Evolutionary conservation across 2,329 filamentous ascomycete species (phyloP), one percentile per base, ranked within the genome.

Genomic region (Pseudopyricularia cyperi): DNA sequence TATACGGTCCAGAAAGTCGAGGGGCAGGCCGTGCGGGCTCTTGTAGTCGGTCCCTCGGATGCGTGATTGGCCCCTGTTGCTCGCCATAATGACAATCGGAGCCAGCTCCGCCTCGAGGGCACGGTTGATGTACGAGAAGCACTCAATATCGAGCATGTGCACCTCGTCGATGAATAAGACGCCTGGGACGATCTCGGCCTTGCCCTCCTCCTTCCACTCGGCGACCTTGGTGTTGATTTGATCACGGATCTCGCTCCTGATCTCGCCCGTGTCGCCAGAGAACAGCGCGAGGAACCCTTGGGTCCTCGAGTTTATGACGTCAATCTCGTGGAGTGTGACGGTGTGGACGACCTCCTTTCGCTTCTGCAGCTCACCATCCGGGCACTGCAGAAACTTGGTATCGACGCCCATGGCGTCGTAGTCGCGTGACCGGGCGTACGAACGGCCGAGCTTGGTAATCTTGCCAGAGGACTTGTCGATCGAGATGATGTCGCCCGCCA

Each of bases 401-500:
- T 98, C 93, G 48, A 89, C 88, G 47, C 93, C 93, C 90, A 98
- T 97, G 50, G 93, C 93, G 70, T 98, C 93, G 76, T 98, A 98
- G 70, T 98, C 93, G 66, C 93, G 82, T 55, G 90, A 95, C 58
- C 91, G 83, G 19, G 93, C 90, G 68, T 93, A 98, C 30, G 89
- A 96, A 52, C 93, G 84, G 53, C 93, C 93, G 22, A 98, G 80
- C 71, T 97, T 98, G 52, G 89, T 95, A 66, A 98, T 97, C 70
- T 96, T 95, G 58, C 93, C 93, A 2, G 89, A 95, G 0, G 91
- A 90, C 73, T 98, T 98, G 75, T 98, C 93, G 61, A 98, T 97
- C 53, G 88, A 95, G 62, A 98, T 94, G 59, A 98, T 93, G 66
- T 98, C 93, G 61, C 93, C 93, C 4, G 93, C 93, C 84, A 97